Base-by-base conservation (phyloP, 495 filamentous ascomycete species). In the Bombardia bombarda region DNA sequence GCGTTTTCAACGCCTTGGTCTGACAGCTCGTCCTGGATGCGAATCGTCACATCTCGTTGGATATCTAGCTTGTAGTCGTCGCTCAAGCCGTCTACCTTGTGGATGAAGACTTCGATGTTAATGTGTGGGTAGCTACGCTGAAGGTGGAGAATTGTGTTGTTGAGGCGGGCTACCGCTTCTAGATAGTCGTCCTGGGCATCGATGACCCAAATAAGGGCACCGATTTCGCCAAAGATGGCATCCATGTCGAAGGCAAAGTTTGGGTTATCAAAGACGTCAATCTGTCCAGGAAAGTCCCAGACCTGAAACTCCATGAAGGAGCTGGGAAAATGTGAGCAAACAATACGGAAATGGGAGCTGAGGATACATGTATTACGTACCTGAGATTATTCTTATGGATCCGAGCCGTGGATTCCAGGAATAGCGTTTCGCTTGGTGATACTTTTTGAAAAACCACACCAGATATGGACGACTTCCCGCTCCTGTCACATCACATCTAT, bases 241-340 rank as follows among this genome's bases (percentile, higher is more conserved):
- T 94, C 87, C 23, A 88, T 79, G 61, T 98, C 93, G 49, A 94
- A 66, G 18, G 55, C 24, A 50, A 93, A 58, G 35, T 55, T 22
- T 74, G 84, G 62, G 31, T 69, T 70, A 23, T 95, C 86, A 38
- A 88, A 77, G 46, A 89, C 87, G 61, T 95, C 84, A 40, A 97
- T 77, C 58, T 96, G 88, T 21, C 90, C 88, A 0, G 93, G 92
- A 41, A 98, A 87, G 56, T 98, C 92, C 87, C 87, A 95, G 23
- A 96, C 85, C 58, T 97, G 90, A 56, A 98, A 95, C 55, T 96
- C 89, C 88, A 97, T 94, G 52, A 98, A 96, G 6, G 90, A 95
- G 55, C 90, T 95, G 44, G 30, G 21, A 21, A 1, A 9, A 33
- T 26, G 40, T 65, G 34, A 64, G 52, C 2, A 22, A 10, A 7